Conservation (phyloP, 805 yeast genomes). For the Brettanomyces sp. region DNA sequence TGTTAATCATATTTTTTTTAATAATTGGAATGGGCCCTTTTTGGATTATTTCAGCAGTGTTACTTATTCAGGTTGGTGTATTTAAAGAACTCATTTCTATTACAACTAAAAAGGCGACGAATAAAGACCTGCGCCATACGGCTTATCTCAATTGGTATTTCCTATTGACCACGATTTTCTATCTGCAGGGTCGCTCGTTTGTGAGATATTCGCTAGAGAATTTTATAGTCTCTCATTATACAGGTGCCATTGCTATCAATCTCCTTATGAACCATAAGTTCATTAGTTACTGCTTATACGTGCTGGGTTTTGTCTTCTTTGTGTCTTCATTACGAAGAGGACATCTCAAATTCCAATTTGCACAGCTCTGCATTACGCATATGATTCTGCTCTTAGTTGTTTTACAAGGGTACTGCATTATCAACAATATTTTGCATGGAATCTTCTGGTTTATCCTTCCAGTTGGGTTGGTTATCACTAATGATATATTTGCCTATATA, state of each 20-base stretch:
- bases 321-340: slow-evolving; percentile 87
- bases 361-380: slow-evolving; percentile 87
- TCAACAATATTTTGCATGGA: slow-evolving; percentile 81
- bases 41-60: slow-evolving; percentile 64
- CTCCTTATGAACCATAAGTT: slow-evolving; percentile 63
- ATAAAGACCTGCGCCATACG: slow-evolving; percentile 76
- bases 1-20: slow-evolving; percentile 67
- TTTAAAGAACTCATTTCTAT: slow-evolving; percentile 85
- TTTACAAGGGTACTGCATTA: slow-evolving; percentile 88
- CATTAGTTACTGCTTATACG: slow-evolving; percentile 73
- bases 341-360: slow-evolving; percentile 83
- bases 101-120: slow-evolving; percentile 70
- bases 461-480: slow-evolving; percentile 81
- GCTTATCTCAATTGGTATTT: slow-evolving; percentile 89
- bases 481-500: slow-evolving; percentile 92
- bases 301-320: slow-evolving; percentile 81
- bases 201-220: slow-evolving; percentile 39
- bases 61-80: slow-evolving; percentile 68
- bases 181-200: slow-evolving; percentile 78
- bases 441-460: slow-evolving; percentile 93
- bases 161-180: slow-evolving; percentile 77
- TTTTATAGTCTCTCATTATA: slow-evolving; percentile 19
- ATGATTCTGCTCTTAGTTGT: slow-evolving; percentile 87
- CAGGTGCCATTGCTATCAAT: slow-evolving; percentile 18
- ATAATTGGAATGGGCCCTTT: slow-evolving; percentile 78